Conservation (phyloP, 306 rosid species). For the Luffa aegyptiaca region DNA sequence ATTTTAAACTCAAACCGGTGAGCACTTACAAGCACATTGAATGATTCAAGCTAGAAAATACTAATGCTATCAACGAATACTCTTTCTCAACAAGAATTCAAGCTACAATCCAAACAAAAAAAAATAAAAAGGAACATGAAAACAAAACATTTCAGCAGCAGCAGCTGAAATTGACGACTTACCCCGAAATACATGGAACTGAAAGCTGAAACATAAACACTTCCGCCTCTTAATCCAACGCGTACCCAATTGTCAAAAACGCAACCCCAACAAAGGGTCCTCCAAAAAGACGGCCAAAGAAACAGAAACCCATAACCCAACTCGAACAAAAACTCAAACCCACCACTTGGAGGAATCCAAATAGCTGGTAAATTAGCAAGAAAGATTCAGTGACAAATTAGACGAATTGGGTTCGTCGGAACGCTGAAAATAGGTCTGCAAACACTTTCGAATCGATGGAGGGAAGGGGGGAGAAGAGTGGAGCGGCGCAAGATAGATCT, state of each 20-base stretch:
- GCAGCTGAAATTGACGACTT: neutral
- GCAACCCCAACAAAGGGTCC: neutral
- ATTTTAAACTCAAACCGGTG: neutral
- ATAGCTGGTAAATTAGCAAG: neutral
- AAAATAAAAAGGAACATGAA: neutral
- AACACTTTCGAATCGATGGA: conserved; percentile 1
- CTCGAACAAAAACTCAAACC: neutral
- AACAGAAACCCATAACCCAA: neutral
- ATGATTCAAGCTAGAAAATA: neutral
- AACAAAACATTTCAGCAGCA: neutral
- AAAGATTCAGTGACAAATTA: neutral
- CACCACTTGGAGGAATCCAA: neutral
- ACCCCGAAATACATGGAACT: conserved; percentile 25
- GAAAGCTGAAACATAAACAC: neutral
- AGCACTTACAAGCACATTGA: neutral
- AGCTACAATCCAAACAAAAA: neutral
- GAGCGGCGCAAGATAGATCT: conserved; percentile 25
- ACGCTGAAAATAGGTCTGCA: neutral
- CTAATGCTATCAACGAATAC: neutral
- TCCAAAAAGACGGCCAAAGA: neutral
- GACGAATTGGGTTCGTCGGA: neutral
- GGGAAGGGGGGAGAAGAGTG: conserved; percentile 11
- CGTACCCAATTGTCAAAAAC: neutral
- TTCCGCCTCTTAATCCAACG: neutral
- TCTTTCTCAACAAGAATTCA: neutral